Evolutionary conservation across 768 basidiomycete species (phyloP).

Genomic region (Macrolepiota albuminosa): DNA sequence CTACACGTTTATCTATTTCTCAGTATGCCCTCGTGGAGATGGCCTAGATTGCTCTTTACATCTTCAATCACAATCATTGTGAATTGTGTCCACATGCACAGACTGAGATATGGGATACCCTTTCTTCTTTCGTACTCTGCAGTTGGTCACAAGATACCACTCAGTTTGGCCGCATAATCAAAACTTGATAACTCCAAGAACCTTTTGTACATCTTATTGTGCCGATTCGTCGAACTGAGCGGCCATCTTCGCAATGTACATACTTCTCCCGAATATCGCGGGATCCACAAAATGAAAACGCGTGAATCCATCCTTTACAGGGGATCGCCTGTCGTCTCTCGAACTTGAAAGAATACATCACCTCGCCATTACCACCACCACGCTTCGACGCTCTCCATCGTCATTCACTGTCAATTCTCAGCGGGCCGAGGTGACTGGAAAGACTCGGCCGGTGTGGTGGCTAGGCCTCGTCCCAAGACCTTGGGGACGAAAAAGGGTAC

Average conservation of each 20-base stretch:
- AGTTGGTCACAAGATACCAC: slow-evolving; percentile 6
- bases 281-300: neutral
- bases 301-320: neutral
- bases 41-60: slow-evolving; percentile 3
- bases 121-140: neutral
- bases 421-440: neutral
- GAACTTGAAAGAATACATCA: neutral
- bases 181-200: neutral
- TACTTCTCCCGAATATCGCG: neutral
- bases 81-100: neutral
- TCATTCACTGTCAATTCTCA: neutral
- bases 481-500: neutral
- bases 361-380: neutral
- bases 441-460: neutral
- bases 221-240: neutral
- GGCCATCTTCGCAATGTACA: neutral
- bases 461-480: neutral
- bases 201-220: neutral
- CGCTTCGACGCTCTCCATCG: neutral
- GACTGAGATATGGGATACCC: neutral
- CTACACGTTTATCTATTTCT: neutral
- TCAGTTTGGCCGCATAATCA: neutral
- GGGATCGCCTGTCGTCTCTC: neutral
- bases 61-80: slow-evolving; percentile 2
- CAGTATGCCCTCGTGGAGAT: neutral